Evolutionary conservation across 768 basidiomycete species (phyloP).

Genomic region (Amanita muscaria): DNA sequence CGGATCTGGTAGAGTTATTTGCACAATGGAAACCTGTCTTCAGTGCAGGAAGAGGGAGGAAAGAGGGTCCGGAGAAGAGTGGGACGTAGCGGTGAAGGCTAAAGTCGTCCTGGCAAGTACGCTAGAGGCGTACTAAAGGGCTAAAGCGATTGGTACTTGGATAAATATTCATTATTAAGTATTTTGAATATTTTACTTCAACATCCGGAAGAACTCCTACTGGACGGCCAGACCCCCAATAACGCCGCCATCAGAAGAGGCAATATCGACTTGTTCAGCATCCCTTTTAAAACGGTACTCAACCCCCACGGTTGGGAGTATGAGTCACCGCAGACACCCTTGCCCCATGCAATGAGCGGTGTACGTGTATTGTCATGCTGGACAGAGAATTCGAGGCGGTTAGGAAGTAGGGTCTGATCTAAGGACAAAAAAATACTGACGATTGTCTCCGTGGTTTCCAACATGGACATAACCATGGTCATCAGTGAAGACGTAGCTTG

Average conservation of each 20-base stretch:
- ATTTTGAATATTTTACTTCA: no score
- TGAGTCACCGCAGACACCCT: constrained; percentile 62
- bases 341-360: constrained; percentile 77
- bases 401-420: neutral
- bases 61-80: neutral
- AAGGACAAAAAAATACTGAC: constrained; percentile 27
- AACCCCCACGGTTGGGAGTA: constrained; percentile 63
- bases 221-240: constrained; percentile 66
- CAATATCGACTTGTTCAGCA: constrained; percentile 77
- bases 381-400: neutral
- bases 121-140: no score
- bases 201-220: constrained; percentile 77
- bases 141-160: no score
- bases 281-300: constrained; percentile 54
- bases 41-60: no score
- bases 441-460: constrained; percentile 86
- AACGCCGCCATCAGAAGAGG: constrained; percentile 71
- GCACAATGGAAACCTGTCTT: no score
- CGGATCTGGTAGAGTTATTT: no score
- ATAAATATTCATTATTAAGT: no score
- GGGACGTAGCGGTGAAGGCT: no score
- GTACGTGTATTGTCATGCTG: constrained; percentile 86
- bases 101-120: no score
- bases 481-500: constrained; percentile 73
- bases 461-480: constrained; percentile 88